Conservation (phyloP, 164 flowering plant species). For the Warburgia ugandensis region DNA sequence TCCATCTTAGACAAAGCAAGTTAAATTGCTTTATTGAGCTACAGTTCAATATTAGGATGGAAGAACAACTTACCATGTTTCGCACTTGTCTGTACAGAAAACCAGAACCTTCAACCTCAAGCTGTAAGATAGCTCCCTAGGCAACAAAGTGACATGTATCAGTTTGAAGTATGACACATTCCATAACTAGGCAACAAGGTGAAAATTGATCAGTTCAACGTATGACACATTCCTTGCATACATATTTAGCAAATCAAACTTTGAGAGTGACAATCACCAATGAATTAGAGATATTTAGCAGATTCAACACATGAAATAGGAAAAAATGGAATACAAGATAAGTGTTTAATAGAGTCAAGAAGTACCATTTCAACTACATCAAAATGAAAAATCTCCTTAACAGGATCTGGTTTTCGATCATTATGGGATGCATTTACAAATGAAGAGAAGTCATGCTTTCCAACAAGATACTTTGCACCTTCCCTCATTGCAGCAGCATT, state of each 20-base stretch:
- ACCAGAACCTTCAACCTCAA: slow-evolving; percentile 93
- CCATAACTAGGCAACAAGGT: too few species aligned
- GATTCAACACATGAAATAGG: too few species aligned
- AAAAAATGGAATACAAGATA: not conserved
- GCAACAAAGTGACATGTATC: slow-evolving; percentile 13
- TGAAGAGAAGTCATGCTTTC: slow-evolving; percentile 84
- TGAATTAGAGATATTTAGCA: too few species aligned
- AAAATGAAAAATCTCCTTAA: slow-evolving; percentile 66
- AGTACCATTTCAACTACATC: slow-evolving; percentile 72
- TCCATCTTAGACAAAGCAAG: too few species aligned
- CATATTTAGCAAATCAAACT: too few species aligned
- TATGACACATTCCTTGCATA: too few species aligned
- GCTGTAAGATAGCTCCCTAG: slow-evolving; percentile 75
- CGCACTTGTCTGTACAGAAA: slow-evolving; percentile 88
- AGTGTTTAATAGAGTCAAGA: not conserved
- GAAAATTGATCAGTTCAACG: not conserved
- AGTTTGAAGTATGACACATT: too few species aligned
- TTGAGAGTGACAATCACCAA: too few species aligned
- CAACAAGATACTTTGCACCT: slow-evolving; percentile 68
- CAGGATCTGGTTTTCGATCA: slow-evolving; percentile 49
- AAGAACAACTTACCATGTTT: slow-evolving; percentile 58
- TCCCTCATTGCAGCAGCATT: slow-evolving; percentile 62
- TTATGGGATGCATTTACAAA: slow-evolving; percentile 59
- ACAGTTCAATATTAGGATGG: too few species aligned
- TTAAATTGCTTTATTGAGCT: too few species aligned